Evolutionary conservation across 805 yeast genomes (phyloP), one percentile per base, ranked within the genome.

Genomic region (Kuraishia piskuri): DNA sequence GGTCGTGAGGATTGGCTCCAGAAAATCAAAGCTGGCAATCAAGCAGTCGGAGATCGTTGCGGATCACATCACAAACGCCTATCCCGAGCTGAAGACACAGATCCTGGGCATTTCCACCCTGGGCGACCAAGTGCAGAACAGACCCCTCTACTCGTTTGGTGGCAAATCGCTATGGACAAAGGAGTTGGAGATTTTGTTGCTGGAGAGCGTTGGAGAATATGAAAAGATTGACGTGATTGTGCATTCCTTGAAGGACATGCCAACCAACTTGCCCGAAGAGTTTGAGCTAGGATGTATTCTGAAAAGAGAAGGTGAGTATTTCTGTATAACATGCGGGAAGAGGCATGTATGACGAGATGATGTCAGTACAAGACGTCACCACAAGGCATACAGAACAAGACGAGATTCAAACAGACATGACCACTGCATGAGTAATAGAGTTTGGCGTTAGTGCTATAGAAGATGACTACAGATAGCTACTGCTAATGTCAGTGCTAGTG

Each of bases 91-190:
- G 52, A 67, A 76, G n/a, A 86, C 91, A 64, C 83, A 90, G 24
- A 84, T 94, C 22, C 69, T 88, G 12, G 91, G 96, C 2, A 76
- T 89, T 44, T 78, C 85, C 52, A 92, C 99, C 1, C 74, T 94
- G 37, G 99, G 98, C 23, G 99, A 94, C 72, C 86, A 88, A 64
- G 84, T 87, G 26, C 94, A 83, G 64, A 79, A 77, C 63, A 84
- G 82, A 65, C 97, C 99, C 7, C 74, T 94, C 50, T 94, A 92
- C 68, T 81, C 96, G 3, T 94, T 94, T 70, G 98, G 97, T 47
- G 99, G 99, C 23, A 94, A 94, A 67, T 83, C 97, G 0, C 68
- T 94, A 22, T 94, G 99, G 99, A 94, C 99, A 2, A 88, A 88
- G 64, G 99, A 94, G 69, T 75, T 94, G 54, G 99, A 94, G 69